Evolutionary conservation across 345 rosid genomes (phyloP).

Genomic region (Nephelium lappaceum): DNA sequence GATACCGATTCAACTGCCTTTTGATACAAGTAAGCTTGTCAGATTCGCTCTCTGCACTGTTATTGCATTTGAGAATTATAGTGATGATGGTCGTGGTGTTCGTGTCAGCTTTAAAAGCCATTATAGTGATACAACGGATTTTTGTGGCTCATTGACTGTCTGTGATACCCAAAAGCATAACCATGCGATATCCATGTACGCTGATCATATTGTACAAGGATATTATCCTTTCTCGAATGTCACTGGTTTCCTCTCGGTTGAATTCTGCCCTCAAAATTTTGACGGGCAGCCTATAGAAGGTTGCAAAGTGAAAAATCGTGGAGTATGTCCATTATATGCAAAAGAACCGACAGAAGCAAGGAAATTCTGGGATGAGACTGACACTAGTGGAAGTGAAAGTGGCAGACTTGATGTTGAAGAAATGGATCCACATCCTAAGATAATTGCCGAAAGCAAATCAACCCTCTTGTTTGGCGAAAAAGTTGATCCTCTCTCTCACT

Average conservation of each 20-base stretch:
- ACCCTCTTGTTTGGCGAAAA: not conserved
- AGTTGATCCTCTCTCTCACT: not conserved
- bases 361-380: not conserved
- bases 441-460: not conserved
- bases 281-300: not conserved
- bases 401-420: not conserved
- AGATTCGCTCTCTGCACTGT: not conserved
- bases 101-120: not conserved
- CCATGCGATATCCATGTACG: not conserved
- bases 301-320: not conserved
- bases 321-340: not conserved
- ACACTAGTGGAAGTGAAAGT: not conserved
- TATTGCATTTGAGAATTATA: not conserved
- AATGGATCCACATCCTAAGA: not conserved
- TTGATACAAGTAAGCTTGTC: not conserved
- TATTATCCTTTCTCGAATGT: not conserved
- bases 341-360: not conserved
- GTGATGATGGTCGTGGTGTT: conserved; percentile 1
- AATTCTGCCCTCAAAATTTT: not conserved
- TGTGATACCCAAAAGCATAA: not conserved
- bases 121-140: not conserved
- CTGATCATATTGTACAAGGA: not conserved
- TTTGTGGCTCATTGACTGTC: not conserved
- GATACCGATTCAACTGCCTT: not conserved
- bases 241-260: not conserved